A percentile compares a stretch with the other conserved stretches of the same genome.
Evolutionary conservation across 2,329 filamentous ascomycete species (phyloP).

Genomic region (Domatiomyces globalis): DNA sequence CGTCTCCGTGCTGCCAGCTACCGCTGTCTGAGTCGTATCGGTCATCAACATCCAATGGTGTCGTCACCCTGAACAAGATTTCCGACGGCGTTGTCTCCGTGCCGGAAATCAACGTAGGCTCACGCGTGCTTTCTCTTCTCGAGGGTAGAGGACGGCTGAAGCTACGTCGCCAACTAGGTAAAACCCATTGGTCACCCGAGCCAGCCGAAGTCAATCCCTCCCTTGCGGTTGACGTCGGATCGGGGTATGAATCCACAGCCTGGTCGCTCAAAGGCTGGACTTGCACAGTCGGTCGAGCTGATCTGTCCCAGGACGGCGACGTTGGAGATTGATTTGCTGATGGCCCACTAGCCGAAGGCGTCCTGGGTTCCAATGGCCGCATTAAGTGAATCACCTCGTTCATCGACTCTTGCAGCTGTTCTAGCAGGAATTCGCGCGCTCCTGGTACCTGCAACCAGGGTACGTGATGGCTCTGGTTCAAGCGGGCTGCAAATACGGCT

Average conservation of each 20-base stretch:
- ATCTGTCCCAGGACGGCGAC: not conserved
- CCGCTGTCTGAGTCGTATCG: slow-evolving; percentile 8
- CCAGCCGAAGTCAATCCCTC: not conserved
- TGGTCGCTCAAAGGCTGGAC: not conserved
- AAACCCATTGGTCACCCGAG: not conserved
- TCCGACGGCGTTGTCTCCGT: slow-evolving; percentile 1
- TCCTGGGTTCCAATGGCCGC: not conserved
- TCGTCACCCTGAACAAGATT: slow-evolving; percentile 3
- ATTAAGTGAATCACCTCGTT: not conserved
- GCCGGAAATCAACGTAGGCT: slow-evolving; percentile 1
- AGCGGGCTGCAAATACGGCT: slow-evolving; percentile 10
- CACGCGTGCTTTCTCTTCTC: not conserved
- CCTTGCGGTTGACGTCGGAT: not conserved
- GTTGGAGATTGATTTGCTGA: not conserved
- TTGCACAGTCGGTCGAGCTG: not conserved
- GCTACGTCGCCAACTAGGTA: slow-evolving; percentile 3
- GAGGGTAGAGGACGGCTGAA: slow-evolving; percentile 10
- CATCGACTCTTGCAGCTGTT: not conserved
- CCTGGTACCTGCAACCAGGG: slow-evolving; percentile 7
- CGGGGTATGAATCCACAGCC: not conserved
- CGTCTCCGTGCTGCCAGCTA: slow-evolving; percentile 13
- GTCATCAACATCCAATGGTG: slow-evolving; percentile 8
- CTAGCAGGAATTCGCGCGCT: not conserved
- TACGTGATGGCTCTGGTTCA: slow-evolving; percentile 7
- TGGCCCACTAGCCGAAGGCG: not conserved